Evolutionary conservation across 768 basidiomycete species (phyloP).

Genomic region (Collybia sp.): DNA sequence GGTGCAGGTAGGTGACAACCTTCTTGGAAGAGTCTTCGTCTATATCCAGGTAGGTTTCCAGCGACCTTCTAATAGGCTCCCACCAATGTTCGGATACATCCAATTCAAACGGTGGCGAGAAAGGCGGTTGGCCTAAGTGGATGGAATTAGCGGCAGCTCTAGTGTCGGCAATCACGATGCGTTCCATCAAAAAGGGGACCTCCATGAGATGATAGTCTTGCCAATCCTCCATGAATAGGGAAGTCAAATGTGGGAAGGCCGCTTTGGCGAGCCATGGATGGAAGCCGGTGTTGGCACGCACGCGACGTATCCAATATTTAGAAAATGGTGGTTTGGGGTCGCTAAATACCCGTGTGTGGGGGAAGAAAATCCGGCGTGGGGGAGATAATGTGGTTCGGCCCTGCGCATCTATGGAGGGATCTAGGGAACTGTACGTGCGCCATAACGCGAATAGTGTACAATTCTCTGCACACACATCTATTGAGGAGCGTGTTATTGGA

Average conservation of each 20-base stretch:
- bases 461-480: slow-evolving; percentile 39
- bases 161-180: slow-evolving; percentile 73
- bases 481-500: slow-evolving; percentile 3
- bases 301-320: slow-evolving; percentile 32
- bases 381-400: slow-evolving; percentile 52
- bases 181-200: slow-evolving; percentile 70
- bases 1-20: slow-evolving; percentile 64
- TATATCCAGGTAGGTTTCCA: slow-evolving; percentile 39
- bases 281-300: slow-evolving; percentile 55
- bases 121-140: slow-evolving; percentile 29
- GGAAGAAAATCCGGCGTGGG: slow-evolving; percentile 73
- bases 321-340: slow-evolving; percentile 34
- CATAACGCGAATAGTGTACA: slow-evolving; percentile 74
- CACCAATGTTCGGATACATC: slow-evolving; percentile 62
- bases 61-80: slow-evolving; percentile 46
- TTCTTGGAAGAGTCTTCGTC: slow-evolving; percentile 27
- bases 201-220: slow-evolving; percentile 65
- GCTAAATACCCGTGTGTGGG: slow-evolving; percentile 58
- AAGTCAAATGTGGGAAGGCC: slow-evolving; percentile 65
- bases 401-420: slow-evolving; percentile 33
- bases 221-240: slow-evolving; percentile 75
- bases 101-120: slow-evolving; percentile 38
- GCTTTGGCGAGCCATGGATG: slow-evolving; percentile 71
- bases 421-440: slow-evolving; percentile 68
- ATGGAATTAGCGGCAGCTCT: slow-evolving; percentile 46